Evolutionary conservation across 164 flowering plant species (phyloP).

Genomic region (Taxillus chinensis): DNA sequence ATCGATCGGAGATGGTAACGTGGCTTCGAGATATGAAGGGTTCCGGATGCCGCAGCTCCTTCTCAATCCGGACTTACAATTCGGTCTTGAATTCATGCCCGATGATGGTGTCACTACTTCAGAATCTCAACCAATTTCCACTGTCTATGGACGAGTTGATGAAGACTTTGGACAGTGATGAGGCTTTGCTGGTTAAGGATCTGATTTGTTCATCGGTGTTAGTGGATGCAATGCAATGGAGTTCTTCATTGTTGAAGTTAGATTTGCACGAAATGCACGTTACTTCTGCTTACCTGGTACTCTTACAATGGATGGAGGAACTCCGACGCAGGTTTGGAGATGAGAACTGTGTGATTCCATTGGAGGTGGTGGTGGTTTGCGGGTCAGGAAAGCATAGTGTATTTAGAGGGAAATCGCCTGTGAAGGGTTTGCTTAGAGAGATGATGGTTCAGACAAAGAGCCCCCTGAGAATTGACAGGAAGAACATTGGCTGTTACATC

Average conservation of each 20-base stretch:
- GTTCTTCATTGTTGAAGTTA: constrained; percentile 41
- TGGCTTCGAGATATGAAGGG: constrained; percentile 62
- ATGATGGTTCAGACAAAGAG: constrained; percentile 39
- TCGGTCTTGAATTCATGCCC: constrained; percentile 76
- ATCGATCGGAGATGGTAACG: constrained; percentile 30
- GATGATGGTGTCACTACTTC: constrained; percentile 28
- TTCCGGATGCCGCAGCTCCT: constrained; percentile 12
- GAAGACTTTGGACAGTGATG: constrained; percentile 27
- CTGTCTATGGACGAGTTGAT: constrained; percentile 41
- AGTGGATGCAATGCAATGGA: constrained; percentile 46
- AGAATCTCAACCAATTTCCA: constrained; percentile 30
- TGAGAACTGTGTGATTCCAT: constrained; percentile 27
- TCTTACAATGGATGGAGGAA: constrained; percentile 74
- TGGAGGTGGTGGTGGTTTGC: constrained; percentile 52
- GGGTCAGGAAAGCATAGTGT: constrained; percentile 82
- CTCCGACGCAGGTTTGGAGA: constrained; percentile 22
- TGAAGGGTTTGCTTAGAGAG: constrained; percentile 49
- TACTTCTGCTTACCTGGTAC: constrained; percentile 56
- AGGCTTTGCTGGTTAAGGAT: constrained; percentile 41
- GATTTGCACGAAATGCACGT: constrained; percentile 91
- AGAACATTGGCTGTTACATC: constrained; percentile 58
- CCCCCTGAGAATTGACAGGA: constrained; percentile 62
- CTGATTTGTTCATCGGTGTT: constrained; percentile 39
- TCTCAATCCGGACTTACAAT: constrained; percentile 66
- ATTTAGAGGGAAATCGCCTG: constrained; percentile 59